Evolutionary conservation across 2,329 filamentous ascomycete species (phyloP).

Genomic region (Epichloe brachyelytri): DNA sequence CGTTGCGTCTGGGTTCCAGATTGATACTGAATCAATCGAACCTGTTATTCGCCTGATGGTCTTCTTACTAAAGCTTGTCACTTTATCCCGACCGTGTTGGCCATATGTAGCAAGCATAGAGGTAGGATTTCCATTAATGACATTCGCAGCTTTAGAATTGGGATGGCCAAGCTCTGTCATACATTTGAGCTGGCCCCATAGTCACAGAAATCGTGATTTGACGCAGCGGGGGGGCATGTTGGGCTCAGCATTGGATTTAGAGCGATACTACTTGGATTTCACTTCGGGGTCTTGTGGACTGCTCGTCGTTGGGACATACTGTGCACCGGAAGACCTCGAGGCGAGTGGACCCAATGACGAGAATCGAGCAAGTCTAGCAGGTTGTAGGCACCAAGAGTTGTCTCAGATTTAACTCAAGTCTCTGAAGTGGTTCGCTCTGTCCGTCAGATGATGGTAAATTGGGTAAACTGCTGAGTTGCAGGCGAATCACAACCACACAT

Average conservation of each 20-base stretch:
- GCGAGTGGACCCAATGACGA: slow-evolving; percentile 20
- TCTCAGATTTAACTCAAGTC: neutral
- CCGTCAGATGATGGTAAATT: neutral
- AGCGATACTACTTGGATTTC: slow-evolving; percentile 18
- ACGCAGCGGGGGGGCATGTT: neutral
- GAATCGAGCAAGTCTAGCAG: neutral
- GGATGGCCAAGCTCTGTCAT: slow-evolving; percentile 21
- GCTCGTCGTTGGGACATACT: slow-evolving; percentile 21
- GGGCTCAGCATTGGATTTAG: slow-evolving; percentile 17
- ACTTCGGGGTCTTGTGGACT: slow-evolving; percentile 22
- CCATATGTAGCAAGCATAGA: slow-evolving; percentile 55
- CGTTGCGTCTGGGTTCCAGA: slow-evolving; percentile 12
- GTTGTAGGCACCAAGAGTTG: neutral
- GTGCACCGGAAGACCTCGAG: slow-evolving; percentile 16
- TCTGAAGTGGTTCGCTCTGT: neutral
- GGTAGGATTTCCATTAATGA: slow-evolving; percentile 53
- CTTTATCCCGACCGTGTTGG: slow-evolving; percentile 54
- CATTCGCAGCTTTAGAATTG: slow-evolving; percentile 56
- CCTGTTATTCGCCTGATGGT: slow-evolving; percentile 39
- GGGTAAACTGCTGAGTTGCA: neutral
- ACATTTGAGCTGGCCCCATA: neutral
- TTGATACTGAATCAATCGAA: slow-evolving; percentile 17
- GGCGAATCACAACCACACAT: too few species aligned
- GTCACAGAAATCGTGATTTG: neutral
- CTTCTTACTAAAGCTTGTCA: slow-evolving; percentile 57